These are phyloP conservation scores for Corchorus capsularis DNA, from an alignment of 345 rosid species.

Conservation along the genomic window DNA sequence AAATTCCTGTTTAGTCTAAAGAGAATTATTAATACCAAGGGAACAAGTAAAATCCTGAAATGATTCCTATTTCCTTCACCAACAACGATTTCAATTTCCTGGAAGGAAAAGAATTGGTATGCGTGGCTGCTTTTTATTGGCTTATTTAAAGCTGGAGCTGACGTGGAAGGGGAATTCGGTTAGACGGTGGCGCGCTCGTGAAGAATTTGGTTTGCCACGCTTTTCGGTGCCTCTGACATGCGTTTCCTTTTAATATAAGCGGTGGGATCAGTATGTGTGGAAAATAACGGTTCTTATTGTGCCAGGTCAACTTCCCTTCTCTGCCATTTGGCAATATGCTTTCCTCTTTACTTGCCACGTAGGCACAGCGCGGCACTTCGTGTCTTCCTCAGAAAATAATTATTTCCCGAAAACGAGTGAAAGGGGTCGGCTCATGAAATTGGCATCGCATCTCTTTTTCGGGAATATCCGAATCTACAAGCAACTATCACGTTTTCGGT, in stretches of 20 bases:
- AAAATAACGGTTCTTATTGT: background rate
- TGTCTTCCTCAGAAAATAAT: background rate
- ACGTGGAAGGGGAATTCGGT: background rate
- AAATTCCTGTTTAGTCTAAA: background rate
- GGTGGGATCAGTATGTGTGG: slow-evolving; percentile 1
- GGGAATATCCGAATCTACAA: background rate
- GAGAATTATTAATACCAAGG: no score
- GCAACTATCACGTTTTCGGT: no score
- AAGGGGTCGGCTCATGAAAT: background rate
- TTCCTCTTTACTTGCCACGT: background rate
- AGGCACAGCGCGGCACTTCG: no score
- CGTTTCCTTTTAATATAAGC: background rate
- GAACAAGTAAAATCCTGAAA: background rate
- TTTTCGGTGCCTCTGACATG: background rate
- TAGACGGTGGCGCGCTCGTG: slow-evolving; percentile 9
- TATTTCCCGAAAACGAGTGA: no score
- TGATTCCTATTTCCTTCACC: no score
- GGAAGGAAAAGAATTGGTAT: background rate
- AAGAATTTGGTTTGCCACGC: slow-evolving; percentile 14
- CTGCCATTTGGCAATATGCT: background rate
- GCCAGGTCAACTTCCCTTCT: background rate
- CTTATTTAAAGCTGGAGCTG: background rate
- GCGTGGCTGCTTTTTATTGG: background rate
- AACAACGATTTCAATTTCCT: background rate
- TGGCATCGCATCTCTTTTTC: background rate